These are phyloP conservation scores for Lophium mytilinum DNA, from an alignment of 495 filamentous ascomycete species.

Conservation along the genomic window DNA sequence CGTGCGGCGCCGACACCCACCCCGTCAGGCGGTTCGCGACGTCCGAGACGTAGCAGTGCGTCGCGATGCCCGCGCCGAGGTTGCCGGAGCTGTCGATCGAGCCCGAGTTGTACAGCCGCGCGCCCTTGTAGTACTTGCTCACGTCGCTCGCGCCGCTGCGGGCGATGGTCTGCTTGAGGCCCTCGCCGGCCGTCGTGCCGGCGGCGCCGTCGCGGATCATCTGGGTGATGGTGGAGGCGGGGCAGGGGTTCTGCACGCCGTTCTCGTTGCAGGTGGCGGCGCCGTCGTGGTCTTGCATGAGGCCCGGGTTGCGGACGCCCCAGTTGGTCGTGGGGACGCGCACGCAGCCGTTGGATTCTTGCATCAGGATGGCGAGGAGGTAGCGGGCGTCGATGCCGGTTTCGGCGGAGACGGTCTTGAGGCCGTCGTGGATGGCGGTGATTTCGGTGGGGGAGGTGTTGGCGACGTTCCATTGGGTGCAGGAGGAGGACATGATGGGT, in stretches of 20 bases:
- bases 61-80: conserved; percentile 44
- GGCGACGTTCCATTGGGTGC: conserved; percentile 33
- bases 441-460: conserved; percentile 66
- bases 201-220: conserved; percentile 45
- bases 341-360: conserved; percentile 52
- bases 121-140: conserved; percentile 42
- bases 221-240: conserved; percentile 33
- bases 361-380: conserved; percentile 45
- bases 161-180: conserved; percentile 36
- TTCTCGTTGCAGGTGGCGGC: conserved; percentile 39
- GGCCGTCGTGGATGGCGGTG: conserved; percentile 77
- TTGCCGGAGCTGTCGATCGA: conserved; percentile 39
- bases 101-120: conserved; percentile 53
- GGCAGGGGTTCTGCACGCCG: conserved; percentile 39
- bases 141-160: conserved; percentile 28
- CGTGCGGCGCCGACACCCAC: conserved; percentile 30
- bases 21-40: conserved; percentile 50
- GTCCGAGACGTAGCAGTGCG: conserved; percentile 50
- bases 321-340: conserved; percentile 35
- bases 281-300: conserved; percentile 44
- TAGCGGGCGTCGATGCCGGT: conserved; percentile 39
- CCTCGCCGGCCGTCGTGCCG: conserved; percentile 38
- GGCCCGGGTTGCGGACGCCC: conserved; percentile 35
- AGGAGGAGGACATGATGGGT: conserved; percentile 37
- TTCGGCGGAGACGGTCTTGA: conserved; percentile 37